Evolutionary conservation across 2,329 filamentous ascomycete species (phyloP).

Genomic region (Biscogniauxia marginata): DNA sequence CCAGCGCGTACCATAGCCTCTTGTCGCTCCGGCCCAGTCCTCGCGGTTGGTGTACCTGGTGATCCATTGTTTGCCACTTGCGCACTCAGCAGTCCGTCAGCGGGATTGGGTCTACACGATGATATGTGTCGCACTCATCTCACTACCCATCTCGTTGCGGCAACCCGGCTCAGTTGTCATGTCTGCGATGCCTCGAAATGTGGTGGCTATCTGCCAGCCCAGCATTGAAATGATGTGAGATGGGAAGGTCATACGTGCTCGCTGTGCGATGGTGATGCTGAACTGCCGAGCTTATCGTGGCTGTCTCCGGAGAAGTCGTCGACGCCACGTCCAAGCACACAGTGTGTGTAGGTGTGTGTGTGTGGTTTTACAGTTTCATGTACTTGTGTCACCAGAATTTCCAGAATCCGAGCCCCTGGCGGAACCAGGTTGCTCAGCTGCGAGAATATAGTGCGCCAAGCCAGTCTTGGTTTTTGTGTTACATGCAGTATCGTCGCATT

Average conservation of each 20-base stretch:
- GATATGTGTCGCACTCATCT: not conserved
- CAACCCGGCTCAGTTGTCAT: not conserved
- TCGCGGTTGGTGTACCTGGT: conserved; percentile 27
- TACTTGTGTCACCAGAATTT: not conserved
- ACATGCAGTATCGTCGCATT: not conserved
- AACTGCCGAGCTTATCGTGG: not conserved
- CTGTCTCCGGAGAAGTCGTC: not conserved
- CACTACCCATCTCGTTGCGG: not conserved
- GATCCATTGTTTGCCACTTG: conserved; percentile 22
- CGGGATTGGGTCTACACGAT: not conserved
- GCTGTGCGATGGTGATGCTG: not conserved
- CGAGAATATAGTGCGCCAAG: not conserved
- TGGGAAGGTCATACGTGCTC: not conserved
- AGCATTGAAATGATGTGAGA: not conserved
- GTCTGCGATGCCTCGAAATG: not conserved
- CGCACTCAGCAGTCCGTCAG: conserved; percentile 1
- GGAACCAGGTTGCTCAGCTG: not conserved
- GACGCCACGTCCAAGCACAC: not conserved
- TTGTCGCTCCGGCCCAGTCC: conserved; percentile 13
- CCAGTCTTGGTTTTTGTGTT: not conserved
- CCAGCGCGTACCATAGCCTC: not conserved
- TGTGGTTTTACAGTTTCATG: not conserved
- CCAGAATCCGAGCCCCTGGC: not conserved
- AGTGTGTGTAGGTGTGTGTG: not conserved
- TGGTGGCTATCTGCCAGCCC: not conserved